Evolutionary conservation across 164 flowering plant species (phyloP).

Genomic region (Macadamia tetraphylla): DNA sequence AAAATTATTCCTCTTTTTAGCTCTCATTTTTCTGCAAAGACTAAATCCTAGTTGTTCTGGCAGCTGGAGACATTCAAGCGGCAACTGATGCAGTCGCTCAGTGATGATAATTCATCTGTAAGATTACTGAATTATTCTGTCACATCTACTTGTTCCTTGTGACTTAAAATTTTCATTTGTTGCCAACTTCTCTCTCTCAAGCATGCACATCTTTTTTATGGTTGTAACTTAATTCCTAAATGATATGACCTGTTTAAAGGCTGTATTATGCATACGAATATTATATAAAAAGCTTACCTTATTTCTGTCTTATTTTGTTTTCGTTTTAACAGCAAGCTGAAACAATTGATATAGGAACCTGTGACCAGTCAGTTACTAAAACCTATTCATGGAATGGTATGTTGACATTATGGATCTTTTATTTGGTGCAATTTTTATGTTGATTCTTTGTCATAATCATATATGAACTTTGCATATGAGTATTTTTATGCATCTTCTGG

Average conservation of each 20-base stretch:
- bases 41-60: slow-evolving; percentile 10
- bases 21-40: not conserved
- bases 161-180: not conserved
- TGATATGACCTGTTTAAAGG: too few species aligned
- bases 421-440: not conserved
- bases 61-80: slow-evolving; percentile 95
- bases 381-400: slow-evolving; percentile 50
- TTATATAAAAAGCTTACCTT: not conserved
- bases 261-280: not conserved
- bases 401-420: not conserved
- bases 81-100: slow-evolving; percentile 88
- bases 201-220: too few species aligned
- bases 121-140: slow-evolving; percentile 17
- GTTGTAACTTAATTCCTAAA: too few species aligned
- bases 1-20: not conserved
- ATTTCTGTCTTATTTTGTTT: not conserved
- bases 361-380: slow-evolving; percentile 63
- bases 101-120: slow-evolving; percentile 71
- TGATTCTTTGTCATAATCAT: not conserved
- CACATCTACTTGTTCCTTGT: not conserved
- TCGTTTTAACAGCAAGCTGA: slow-evolving; percentile 45
- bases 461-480: not conserved
- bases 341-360: slow-evolving; percentile 80
- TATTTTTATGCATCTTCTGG: not conserved
- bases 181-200: too few species aligned